A percentile compares a stretch with the other conserved stretches of the same genome.
Conservation (phyloP, 306 rosid species). For the Lathyrus oleraceus region DNA sequence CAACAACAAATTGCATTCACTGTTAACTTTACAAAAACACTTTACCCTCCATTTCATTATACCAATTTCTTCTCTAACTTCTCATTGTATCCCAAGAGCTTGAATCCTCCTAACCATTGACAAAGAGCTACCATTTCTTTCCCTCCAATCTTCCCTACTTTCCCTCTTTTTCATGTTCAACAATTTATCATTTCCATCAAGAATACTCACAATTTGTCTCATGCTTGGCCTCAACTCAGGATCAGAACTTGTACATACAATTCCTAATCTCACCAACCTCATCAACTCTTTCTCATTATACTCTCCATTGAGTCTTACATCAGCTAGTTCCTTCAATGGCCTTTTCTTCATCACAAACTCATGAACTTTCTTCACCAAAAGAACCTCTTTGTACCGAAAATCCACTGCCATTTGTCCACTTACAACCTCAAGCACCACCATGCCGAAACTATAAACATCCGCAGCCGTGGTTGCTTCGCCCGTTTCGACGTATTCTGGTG, state of each 20-base stretch:
- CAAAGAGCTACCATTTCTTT: constrained; percentile 58
- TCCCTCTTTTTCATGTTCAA: constrained; percentile 49
- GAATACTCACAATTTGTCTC: constrained; percentile 72
- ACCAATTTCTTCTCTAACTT: not conserved
- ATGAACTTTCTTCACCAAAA: constrained; percentile 73
- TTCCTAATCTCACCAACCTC: constrained; percentile 67
- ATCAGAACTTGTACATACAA: constrained; percentile 65
- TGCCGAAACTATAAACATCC: constrained; percentile 89
- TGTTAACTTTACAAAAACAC: constrained; percentile 29
- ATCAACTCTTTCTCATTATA: constrained; percentile 61
- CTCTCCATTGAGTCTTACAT: constrained; percentile 62
- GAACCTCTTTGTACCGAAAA: constrained; percentile 81
- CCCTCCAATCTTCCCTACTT: constrained; percentile 72
- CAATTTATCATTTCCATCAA: constrained; percentile 72
- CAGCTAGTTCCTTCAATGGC: constrained; percentile 71
- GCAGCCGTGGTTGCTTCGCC: constrained; percentile 75
- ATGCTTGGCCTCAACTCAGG: constrained; percentile 73
- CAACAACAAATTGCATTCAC: constrained; percentile 26
- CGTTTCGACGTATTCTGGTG: constrained; percentile 76
- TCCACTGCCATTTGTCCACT: constrained; percentile 88
- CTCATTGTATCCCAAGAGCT: constrained; percentile 90
- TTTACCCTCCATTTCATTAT: constrained; percentile 15
- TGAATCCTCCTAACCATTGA: constrained; percentile 74
- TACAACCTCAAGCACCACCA: constrained; percentile 79
- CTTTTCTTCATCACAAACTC: constrained; percentile 58